Percentiles rank a stretch among this genome's conserved stretches.
phyloP scores from a whole-genome alignment of 306 rosid genomes.

The Cucumis cinereus region DNA sequence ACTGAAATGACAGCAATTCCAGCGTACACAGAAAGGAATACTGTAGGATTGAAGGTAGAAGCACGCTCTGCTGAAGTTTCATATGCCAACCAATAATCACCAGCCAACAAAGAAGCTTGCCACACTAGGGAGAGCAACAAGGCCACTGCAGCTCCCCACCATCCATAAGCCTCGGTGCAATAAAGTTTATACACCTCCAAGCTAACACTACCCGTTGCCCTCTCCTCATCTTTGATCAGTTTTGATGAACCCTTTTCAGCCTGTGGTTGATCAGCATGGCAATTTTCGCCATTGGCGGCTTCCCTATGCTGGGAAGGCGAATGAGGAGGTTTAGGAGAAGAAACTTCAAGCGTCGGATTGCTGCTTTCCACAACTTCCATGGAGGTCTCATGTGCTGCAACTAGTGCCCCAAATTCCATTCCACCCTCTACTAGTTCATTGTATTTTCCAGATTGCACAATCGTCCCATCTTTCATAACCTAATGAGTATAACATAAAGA shows the following conservation, averaged over 20 bases:
- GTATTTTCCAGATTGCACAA: conserved; percentile 80
- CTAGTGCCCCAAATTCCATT: conserved; percentile 58
- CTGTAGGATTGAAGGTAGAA: background rate
- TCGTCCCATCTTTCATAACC: conserved; percentile 85
- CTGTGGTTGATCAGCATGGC: conserved; percentile 33
- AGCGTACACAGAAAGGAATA: background rate
- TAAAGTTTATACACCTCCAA: conserved; percentile 76
- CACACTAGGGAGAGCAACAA: conserved; percentile 59
- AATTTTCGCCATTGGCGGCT: conserved; percentile 40
- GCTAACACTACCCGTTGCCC: conserved; percentile 69
- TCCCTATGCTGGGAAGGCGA: conserved; percentile 22
- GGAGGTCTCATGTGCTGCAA: conserved; percentile 78
- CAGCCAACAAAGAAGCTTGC: conserved; percentile 66
- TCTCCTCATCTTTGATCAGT: conserved; percentile 30
- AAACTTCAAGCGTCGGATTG: conserved; percentile 19
- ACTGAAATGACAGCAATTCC: conserved; percentile 10
- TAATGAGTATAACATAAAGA: background rate
- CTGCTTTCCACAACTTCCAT: conserved; percentile 84
- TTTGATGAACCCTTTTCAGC: conserved; percentile 26
- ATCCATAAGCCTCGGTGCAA: conserved; percentile 49
- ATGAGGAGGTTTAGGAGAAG: conserved; percentile 23
- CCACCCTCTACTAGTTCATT: conserved; percentile 45
- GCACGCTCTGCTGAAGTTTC: conserved; percentile 31
- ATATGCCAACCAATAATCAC: conserved; percentile 94
- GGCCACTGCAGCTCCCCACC: conserved; percentile 44